Evolutionary conservation across 148 eudicot genomes (phyloP).

Genomic region (Vaccinium darrowii): DNA sequence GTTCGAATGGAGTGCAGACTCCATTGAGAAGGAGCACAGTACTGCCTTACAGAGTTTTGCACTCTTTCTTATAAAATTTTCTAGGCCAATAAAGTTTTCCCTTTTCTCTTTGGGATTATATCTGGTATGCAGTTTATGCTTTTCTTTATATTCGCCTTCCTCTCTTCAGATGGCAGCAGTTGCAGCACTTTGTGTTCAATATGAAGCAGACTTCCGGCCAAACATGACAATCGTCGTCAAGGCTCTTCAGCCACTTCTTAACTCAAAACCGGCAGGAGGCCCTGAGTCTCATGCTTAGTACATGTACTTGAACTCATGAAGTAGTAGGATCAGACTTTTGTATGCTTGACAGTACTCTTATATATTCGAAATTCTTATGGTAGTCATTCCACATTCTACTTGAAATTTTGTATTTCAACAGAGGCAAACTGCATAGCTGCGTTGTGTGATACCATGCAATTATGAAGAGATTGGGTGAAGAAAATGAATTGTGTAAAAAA

Average conservation of each 20-base stretch:
- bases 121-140: not conserved
- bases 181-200: conserved; percentile 93
- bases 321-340: conserved; percentile 5
- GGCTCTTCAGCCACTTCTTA: conserved; percentile 85
- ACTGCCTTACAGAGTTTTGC: not conserved
- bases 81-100: not conserved
- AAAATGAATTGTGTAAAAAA: not conserved
- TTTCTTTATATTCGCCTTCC: not conserved
- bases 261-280: conserved; percentile 58
- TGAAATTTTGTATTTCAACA: not conserved
- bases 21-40: not conserved
- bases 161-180: conserved; percentile 84
- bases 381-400: not conserved
- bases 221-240: conserved; percentile 97
- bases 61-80: not conserved
- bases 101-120: not conserved
- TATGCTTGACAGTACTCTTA: not conserved
- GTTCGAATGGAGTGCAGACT: not conserved
- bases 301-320: not conserved
- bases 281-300: conserved; percentile 45
- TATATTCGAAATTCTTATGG: not conserved
- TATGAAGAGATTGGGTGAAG: not conserved
- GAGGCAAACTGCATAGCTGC: not conserved
- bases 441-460: not conserved
- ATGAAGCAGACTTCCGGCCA: conserved; percentile 94